Percentiles rank a stretch among this genome's conserved stretches.
Evolutionary conservation across 2,329 filamentous ascomycete species (phyloP).

Genomic region (Ilyonectria destructans): DNA sequence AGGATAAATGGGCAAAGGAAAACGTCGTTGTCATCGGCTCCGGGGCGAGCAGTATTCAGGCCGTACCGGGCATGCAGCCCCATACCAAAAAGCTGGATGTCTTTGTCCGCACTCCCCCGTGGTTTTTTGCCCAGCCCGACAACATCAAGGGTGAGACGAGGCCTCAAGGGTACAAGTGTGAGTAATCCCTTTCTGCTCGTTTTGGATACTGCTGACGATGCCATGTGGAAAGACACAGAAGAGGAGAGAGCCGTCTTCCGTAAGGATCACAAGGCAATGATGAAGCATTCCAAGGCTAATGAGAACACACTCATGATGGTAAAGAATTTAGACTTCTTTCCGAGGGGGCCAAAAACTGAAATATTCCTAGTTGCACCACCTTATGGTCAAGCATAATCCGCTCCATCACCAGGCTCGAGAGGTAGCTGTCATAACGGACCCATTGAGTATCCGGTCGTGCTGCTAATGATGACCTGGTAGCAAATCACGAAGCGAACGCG

Average conservation of each 20-base stretch:
- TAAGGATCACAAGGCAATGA: neutral
- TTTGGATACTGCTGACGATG: neutral
- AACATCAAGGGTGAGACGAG: neutral
- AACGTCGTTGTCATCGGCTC: conserved; percentile 17
- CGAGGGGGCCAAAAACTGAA: too few species aligned
- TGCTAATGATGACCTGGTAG: neutral
- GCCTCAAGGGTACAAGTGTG: neutral
- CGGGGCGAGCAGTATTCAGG: conserved; percentile 16
- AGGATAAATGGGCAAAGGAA: conserved; percentile 9
- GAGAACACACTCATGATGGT: conserved; percentile 4
- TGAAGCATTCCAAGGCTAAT: conserved; percentile 5
- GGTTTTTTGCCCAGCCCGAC: conserved; percentile 12
- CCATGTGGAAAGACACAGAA: neutral
- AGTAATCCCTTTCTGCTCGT: too few species aligned
- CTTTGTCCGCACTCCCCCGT: conserved; percentile 8
- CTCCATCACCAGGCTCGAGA: neutral
- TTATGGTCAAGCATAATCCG: conserved; percentile 7
- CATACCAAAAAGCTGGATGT: conserved; percentile 20
- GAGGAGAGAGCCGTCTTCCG: neutral
- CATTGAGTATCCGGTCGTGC: neutral
- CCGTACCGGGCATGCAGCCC: conserved; percentile 23
- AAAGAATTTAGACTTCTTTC: neutral
- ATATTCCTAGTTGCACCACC: neutral
- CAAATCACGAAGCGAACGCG: neutral
- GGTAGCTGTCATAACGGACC: neutral